Conservation (phyloP, 306 rosid species). For the Vigna unguiculata region DNA sequence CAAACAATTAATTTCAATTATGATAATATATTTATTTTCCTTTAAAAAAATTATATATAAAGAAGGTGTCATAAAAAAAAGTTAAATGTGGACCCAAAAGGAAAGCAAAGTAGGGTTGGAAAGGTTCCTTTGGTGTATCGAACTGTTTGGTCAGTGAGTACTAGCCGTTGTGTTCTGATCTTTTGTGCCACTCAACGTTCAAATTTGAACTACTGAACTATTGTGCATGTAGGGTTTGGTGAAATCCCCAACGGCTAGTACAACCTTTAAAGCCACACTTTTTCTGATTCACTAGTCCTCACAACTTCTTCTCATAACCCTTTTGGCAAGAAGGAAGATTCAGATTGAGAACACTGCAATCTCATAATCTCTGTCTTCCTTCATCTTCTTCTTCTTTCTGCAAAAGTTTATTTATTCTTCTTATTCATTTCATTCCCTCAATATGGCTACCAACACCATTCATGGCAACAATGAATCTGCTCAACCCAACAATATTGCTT, state of each 20-base stretch:
- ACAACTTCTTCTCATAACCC: background rate
- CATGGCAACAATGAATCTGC: constrained; percentile 57
- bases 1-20: background rate
- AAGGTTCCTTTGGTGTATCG: background rate
- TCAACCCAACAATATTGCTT: constrained; percentile 51
- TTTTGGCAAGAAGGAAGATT: constrained; percentile 31
- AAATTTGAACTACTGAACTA: constrained; percentile 11
- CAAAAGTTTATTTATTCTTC: background rate
- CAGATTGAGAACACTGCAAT: background rate
- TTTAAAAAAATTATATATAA: background rate
- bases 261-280: constrained; percentile 18
- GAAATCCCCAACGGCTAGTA: constrained; percentile 38
- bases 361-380: background rate
- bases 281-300: background rate
- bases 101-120: constrained; percentile 7
- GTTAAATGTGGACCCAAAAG: background rate
- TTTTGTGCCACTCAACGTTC: constrained; percentile 21
- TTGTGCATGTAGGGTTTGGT: background rate
- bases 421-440: background rate
- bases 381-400: background rate
- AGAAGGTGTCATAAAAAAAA: background rate
- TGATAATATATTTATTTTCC: background rate
- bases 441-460: constrained; percentile 64
- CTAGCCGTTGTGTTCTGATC: constrained; percentile 30
- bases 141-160: background rate